Evolutionary conservation across 441 rosid genomes (phyloP).

Genomic region (Pelargonium myrrhifolium): DNA sequence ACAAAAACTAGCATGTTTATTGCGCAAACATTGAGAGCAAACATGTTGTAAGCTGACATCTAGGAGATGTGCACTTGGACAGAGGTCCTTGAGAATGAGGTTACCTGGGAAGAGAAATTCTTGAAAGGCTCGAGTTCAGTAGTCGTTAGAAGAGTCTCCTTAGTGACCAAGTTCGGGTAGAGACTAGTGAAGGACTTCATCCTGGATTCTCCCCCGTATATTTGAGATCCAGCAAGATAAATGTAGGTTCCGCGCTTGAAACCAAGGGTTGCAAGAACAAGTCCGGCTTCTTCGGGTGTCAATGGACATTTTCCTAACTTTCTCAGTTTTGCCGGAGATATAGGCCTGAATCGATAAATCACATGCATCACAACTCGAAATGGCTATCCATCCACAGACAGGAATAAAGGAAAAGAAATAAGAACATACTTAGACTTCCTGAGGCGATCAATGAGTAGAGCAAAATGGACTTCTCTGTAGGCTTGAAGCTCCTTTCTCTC

Average conservation of each 20-base stretch:
- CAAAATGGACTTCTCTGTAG: conserved; percentile 77
- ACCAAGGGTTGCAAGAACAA: conserved; percentile 80
- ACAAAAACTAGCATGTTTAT: conserved; percentile 2
- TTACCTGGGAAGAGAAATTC: conserved; percentile 92
- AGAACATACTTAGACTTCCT: conserved; percentile 43
- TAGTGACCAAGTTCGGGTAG: conserved; percentile 77
- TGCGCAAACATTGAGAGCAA: not conserved
- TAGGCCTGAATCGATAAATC: conserved; percentile 30
- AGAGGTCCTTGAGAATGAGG: too few species aligned
- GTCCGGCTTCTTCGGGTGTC: conserved; percentile 92
- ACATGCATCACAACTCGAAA: not conserved
- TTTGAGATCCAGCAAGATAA: conserved; percentile 71
- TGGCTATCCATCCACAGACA: not conserved
- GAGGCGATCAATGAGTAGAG: conserved; percentile 59
- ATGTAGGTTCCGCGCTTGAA: conserved; percentile 57
- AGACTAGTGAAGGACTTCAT: conserved; percentile 65
- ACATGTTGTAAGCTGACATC: too few species aligned
- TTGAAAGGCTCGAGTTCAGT: conserved; percentile 71
- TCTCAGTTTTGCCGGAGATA: conserved; percentile 56
- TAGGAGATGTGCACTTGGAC: too few species aligned
- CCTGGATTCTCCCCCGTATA: conserved; percentile 63
- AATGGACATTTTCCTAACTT: conserved; percentile 77
- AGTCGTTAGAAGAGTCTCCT: conserved; percentile 73
- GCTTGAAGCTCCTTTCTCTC: conserved; percentile 74
- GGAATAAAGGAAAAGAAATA: conserved; percentile 4